These are phyloP conservation scores for Drosera capensis DNA, from an alignment of 148 eudicot species.

Conservation along the genomic window DNA sequence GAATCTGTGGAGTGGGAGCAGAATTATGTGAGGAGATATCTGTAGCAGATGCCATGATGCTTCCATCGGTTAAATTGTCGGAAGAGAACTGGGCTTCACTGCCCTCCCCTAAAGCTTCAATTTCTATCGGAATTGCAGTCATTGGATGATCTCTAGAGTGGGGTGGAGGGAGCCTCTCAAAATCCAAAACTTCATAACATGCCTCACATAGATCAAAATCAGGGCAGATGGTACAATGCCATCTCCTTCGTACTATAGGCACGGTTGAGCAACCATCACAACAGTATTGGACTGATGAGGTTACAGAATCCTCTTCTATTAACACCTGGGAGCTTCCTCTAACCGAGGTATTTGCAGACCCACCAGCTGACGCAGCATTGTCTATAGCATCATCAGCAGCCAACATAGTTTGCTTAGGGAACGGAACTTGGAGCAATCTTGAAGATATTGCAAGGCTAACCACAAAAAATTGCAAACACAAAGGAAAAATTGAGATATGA, in stretches of 20 bases:
- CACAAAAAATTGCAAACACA: constrained; percentile 3
- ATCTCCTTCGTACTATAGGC: constrained; percentile 82
- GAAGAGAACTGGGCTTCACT: constrained; percentile 65
- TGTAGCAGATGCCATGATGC: constrained; percentile 37
- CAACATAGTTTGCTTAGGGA: constrained; percentile 97
- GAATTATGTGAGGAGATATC: constrained; percentile 42
- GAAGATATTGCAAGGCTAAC: constrained; percentile 96
- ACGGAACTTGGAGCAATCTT: constrained; percentile 97
- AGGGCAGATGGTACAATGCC: constrained; percentile 98
- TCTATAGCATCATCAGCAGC: constrained; percentile 69
- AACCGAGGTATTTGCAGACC: constrained; percentile 31
- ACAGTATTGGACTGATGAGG: constrained; percentile 95
- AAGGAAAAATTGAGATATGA: constrained; percentile 5
- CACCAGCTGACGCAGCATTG: constrained; percentile 37
- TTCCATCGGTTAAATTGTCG: constrained; percentile 47
- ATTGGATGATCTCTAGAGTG: constrained; percentile 96
- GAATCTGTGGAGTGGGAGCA: constrained; percentile 64
- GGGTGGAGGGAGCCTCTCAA: constrained; percentile 85
- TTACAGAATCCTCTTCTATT: constrained; percentile 90
- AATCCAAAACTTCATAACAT: constrained; percentile 85
- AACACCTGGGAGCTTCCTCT: constrained; percentile 62
- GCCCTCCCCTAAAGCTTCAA: constrained; percentile 75
- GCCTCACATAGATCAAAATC: constrained; percentile 99
- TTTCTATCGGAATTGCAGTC: constrained; percentile 95
- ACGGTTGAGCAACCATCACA: constrained; percentile 99